Conservation (phyloP, 805 yeast genomes). For the Isabelozyma gotoi region DNA sequence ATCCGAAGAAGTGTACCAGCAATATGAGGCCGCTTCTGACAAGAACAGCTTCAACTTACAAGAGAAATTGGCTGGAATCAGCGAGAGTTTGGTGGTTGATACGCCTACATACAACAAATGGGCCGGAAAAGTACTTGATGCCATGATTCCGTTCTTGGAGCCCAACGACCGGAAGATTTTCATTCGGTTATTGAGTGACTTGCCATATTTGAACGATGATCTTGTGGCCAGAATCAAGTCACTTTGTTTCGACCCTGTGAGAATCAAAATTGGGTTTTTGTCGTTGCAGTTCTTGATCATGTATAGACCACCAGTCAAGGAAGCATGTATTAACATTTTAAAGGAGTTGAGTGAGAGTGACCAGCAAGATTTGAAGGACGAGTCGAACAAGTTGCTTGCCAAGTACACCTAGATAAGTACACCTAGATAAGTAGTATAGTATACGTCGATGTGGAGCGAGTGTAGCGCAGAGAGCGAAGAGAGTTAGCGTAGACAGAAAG, state of each 20-base stretch:
- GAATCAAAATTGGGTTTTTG: slow-evolving; percentile 77
- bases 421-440: too few relatives aligned
- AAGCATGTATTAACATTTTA: slow-evolving; percentile 49
- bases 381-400: slow-evolving; percentile 44
- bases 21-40: slow-evolving; percentile 11
- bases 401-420: slow-evolving; percentile 38
- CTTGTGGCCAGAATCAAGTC: slow-evolving; percentile 68
- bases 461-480: too few relatives aligned
- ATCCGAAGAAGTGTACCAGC: slow-evolving; percentile 16
- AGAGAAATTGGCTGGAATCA: slow-evolving; percentile 8
- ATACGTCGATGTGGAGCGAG: too few relatives aligned
- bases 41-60: background rate
- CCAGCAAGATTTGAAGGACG: slow-evolving; percentile 51
- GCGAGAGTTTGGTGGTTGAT: slow-evolving; percentile 15
- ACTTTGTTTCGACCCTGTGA: slow-evolving; percentile 80
- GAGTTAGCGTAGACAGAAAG: too few relatives aligned
- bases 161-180: slow-evolving; percentile 76
- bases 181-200: slow-evolving; percentile 79
- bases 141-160: slow-evolving; percentile 82
- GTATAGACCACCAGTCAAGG: slow-evolving; percentile 86
- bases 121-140: slow-evolving; percentile 71
- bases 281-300: slow-evolving; percentile 79
- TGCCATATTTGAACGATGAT: slow-evolving; percentile 69
- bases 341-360: slow-evolving; percentile 42
- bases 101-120: slow-evolving; percentile 64